phyloP scores from a whole-genome alignment of 2,329 filamentous ascomycete species.

The Trichoderma sp. region DNA sequence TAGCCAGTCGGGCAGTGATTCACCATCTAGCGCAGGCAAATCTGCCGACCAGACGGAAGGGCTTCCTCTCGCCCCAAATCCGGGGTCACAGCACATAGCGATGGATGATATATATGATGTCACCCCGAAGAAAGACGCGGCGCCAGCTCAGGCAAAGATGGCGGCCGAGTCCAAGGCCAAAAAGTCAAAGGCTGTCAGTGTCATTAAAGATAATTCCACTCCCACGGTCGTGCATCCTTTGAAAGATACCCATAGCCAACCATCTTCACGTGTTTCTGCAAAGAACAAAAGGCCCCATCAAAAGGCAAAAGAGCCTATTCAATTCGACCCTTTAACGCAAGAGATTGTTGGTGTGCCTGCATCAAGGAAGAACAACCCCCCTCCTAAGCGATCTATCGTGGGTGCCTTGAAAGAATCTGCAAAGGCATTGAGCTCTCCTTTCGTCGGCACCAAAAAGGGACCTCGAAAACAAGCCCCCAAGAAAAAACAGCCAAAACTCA shows the following conservation, averaged over 20 bases:
- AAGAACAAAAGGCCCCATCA: conserved; percentile 36
- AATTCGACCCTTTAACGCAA: conserved; percentile 38
- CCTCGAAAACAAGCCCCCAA: not conserved
- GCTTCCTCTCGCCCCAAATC: not conserved
- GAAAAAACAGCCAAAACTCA: not conserved
- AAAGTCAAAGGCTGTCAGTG: not conserved
- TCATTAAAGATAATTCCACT: not conserved
- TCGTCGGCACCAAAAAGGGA: not conserved
- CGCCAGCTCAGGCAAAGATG: not conserved
- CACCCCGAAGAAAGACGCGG: conserved; percentile 24
- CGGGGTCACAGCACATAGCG: conserved; percentile 30
- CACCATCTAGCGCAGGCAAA: not conserved
- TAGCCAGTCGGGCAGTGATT: conserved; percentile 19
- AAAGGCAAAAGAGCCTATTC: conserved; percentile 38
- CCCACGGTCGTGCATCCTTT: not conserved
- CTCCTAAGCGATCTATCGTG: conserved; percentile 23
- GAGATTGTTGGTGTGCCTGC: conserved; percentile 29
- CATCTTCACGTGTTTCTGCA: not conserved
- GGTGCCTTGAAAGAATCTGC: conserved; percentile 27
- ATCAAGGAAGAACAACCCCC: conserved; percentile 3
- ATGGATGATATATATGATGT: conserved; percentile 35
- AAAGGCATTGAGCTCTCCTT: conserved; percentile 28
- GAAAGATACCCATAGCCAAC: not conserved
- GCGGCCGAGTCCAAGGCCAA: not conserved
- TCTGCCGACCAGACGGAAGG: not conserved